A percentile compares a stretch with the other conserved stretches of the same genome.
Evolutionary conservation across 1,284 basidiomycete species (phyloP).

Genomic region (Cryptococcus sp.): DNA sequence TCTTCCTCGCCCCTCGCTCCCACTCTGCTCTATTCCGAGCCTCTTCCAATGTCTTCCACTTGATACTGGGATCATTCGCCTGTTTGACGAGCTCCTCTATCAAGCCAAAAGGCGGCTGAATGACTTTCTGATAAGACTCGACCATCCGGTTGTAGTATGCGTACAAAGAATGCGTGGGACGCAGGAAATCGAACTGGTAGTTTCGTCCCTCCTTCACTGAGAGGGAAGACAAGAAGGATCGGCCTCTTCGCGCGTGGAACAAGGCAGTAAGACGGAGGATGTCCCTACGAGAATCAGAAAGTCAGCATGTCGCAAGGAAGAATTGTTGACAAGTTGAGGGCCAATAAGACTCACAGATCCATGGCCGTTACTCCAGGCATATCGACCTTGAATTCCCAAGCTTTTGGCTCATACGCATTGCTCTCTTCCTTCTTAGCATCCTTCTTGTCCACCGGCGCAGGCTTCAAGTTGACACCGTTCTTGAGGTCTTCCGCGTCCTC

Average conservation of each 20-base stretch:
- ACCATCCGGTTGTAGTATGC: slow-evolving; percentile 96
- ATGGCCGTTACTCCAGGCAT: slow-evolving; percentile 85
- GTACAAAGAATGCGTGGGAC: slow-evolving; percentile 93
- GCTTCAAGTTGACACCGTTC: slow-evolving; percentile 27
- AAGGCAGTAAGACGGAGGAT: slow-evolving; percentile 90
- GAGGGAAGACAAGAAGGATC: slow-evolving; percentile 79
- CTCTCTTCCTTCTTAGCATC: slow-evolving; percentile 56
- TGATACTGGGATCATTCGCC: slow-evolving; percentile 61
- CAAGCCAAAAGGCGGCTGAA: slow-evolving; percentile 76
- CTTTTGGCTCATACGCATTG: slow-evolving; percentile 70
- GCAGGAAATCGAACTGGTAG: slow-evolving; percentile 97
- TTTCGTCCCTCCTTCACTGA: slow-evolving; percentile 89
- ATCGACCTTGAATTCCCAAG: slow-evolving; percentile 81
- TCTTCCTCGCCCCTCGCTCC: slow-evolving; percentile 79
- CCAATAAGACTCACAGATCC: slow-evolving; percentile 70
- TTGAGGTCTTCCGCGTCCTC: slow-evolving; percentile 68
- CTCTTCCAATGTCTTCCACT: slow-evolving; percentile 76
- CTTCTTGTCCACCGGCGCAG: slow-evolving; percentile 38
- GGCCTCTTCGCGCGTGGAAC: slow-evolving; percentile 90
- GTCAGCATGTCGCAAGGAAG: neutral
- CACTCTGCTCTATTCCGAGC: slow-evolving; percentile 81
- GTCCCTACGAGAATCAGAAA: slow-evolving; percentile 59
- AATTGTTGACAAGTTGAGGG: neutral
- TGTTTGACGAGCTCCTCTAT: slow-evolving; percentile 68
- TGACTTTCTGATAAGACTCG: slow-evolving; percentile 90